Conservation (phyloP, 352 stramenopile genomes). For the Thalassiosira mediterranea region DNA sequence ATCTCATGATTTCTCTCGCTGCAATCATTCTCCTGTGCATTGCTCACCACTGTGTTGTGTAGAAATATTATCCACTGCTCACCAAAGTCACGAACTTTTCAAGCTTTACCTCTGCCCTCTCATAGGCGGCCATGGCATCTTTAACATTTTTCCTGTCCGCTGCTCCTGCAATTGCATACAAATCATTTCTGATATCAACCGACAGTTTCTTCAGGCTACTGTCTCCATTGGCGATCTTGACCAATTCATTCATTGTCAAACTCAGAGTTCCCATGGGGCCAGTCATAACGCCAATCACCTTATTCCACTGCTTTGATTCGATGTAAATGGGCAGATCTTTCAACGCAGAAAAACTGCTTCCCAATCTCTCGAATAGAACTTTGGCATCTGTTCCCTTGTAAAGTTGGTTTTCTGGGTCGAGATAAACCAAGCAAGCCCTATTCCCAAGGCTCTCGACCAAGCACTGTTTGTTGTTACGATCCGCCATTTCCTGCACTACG, state of each 20-base stretch:
- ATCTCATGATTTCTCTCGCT: too few relatives aligned
- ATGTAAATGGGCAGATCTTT: constrained; percentile 60
- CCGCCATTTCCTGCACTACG: constrained; percentile 49
- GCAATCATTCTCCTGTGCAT: too few relatives aligned
- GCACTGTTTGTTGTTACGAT: constrained; percentile 68
- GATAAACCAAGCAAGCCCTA: constrained; percentile 72
- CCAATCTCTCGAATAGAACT: constrained; percentile 58
- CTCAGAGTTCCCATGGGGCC: constrained; percentile 58
- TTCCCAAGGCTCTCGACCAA: constrained; percentile 75
- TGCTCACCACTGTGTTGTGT: too few relatives aligned
- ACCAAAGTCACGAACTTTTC: constrained; percentile 23
- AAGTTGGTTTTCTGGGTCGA: constrained; percentile 64
- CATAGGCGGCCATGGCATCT: constrained; percentile 49
- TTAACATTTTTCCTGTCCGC: constrained; percentile 50
- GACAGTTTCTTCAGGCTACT: constrained; percentile 27
- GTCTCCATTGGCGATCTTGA: constrained; percentile 37
- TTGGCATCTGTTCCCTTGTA: constrained; percentile 63
- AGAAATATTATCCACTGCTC: constrained; percentile 12
- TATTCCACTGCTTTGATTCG: constrained; percentile 68
- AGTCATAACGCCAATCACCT: constrained; percentile 61
- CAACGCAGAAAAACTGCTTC: constrained; percentile 39
- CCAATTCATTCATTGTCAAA: constrained; percentile 59
- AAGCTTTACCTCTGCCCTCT: constrained; percentile 29
- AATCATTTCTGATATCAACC: constrained; percentile 58
- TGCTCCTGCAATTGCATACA: constrained; percentile 59